Percentiles rank a stretch among this genome's conserved stretches.
Conservation (phyloP, 169 alveolate species). For the Plasmodium knowlesi region DNA sequence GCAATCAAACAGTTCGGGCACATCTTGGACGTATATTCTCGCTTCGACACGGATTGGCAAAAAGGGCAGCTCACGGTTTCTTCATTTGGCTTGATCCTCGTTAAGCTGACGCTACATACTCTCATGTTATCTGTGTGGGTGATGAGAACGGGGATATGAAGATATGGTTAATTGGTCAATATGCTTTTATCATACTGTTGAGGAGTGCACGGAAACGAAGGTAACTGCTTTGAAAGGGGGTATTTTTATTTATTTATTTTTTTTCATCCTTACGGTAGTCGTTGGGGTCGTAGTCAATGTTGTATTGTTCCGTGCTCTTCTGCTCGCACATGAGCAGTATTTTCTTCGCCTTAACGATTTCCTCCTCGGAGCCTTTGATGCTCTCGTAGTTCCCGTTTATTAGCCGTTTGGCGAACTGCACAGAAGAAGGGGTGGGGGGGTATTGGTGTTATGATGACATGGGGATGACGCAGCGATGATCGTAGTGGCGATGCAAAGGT, state of each 20-base stretch:
- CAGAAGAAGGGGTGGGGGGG: neutral
- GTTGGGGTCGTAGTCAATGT: constrained; percentile 79
- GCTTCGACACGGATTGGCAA: constrained; percentile 63
- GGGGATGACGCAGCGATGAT: neutral
- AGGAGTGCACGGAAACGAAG: neutral
- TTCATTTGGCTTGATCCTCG: constrained; percentile 47
- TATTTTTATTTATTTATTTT: neutral
- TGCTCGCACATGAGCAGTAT: constrained; percentile 79
- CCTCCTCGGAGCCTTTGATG: constrained; percentile 76
- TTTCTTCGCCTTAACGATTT: constrained; percentile 77
- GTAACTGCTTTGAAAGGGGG: neutral
- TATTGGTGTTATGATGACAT: neutral
- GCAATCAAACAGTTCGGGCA: constrained; percentile 72
- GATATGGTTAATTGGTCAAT: neutral
- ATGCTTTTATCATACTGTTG: neutral
- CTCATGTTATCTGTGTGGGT: constrained; percentile 7
- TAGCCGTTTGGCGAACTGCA: constrained; percentile 64
- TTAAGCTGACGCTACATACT: constrained; percentile 63
- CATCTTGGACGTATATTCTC: constrained; percentile 7
- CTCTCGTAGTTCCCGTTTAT: constrained; percentile 69
- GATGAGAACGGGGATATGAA: neutral
- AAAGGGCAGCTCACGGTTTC: constrained; percentile 47
- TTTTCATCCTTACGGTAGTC: constrained; percentile 66
- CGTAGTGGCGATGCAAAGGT: neutral
- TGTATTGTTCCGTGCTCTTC: constrained; percentile 79